Percentiles rank a stretch among this genome's conserved stretches.
These are phyloP conservation scores for Emericellopsis cladophorae DNA, from an alignment of 2,329 filamentous ascomycete species.

Conservation along the genomic window DNA sequence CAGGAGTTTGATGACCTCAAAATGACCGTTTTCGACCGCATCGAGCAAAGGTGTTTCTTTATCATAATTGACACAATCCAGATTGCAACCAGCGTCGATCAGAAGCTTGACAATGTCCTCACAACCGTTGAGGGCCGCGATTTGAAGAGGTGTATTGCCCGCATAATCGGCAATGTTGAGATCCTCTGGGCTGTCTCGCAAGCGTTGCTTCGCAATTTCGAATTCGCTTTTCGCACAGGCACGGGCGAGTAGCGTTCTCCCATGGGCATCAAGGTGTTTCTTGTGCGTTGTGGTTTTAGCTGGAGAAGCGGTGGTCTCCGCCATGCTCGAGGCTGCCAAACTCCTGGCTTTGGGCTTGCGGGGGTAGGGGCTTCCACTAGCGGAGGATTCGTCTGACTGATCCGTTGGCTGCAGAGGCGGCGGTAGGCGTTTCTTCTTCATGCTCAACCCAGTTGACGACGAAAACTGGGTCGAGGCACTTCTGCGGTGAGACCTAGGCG, in stretches of 20 bases:
- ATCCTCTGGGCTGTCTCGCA: constrained; percentile 73
- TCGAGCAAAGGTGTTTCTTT: constrained; percentile 92
- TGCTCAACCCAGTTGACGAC: constrained; percentile 38
- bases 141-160: constrained; percentile 91
- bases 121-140: constrained; percentile 78
- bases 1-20: constrained; percentile 76
- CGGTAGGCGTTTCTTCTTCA: constrained; percentile 50
- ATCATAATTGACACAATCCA: constrained; percentile 67
- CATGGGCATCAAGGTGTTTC: constrained; percentile 84
- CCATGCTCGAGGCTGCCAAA: constrained; percentile 40
- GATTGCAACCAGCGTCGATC: constrained; percentile 70
- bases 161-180: constrained; percentile 85
- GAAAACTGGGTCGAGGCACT: constrained; percentile 53
- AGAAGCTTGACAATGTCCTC: constrained; percentile 79
- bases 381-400: constrained; percentile 56
- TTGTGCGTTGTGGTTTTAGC: constrained; percentile 42
- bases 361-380: constrained; percentile 45
- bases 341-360: constrained; percentile 45
- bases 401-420: constrained; percentile 49
- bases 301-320: constrained; percentile 52
- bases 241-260: constrained; percentile 79
- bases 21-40: constrained; percentile 88
- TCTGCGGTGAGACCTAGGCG: constrained; percentile 36
- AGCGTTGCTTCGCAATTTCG: constrained; percentile 61
- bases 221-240: constrained; percentile 80